These are phyloP conservation scores for Calonectria multiphialidica DNA, from an alignment of 2,329 filamentous ascomycete species.

Conservation along the genomic window DNA sequence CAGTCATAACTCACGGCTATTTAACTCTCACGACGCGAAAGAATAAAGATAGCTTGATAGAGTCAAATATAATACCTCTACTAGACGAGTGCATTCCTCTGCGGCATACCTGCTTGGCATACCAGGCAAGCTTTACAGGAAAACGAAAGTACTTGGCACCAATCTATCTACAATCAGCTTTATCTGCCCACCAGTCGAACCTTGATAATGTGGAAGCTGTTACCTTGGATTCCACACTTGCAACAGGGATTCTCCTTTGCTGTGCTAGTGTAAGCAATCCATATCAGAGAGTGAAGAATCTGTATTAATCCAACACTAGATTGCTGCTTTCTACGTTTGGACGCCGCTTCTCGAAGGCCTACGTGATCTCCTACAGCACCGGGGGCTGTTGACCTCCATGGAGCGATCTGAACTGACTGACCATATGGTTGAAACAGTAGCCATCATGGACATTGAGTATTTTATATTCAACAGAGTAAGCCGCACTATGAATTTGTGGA, in stretches of 20 bases:
- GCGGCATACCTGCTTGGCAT: not conserved
- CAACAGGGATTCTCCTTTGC: slow-evolving; percentile 5
- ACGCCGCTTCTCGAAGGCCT: slow-evolving; percentile 10
- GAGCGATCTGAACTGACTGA: not conserved
- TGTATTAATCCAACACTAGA: not conserved
- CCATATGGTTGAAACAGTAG: slow-evolving; percentile 8
- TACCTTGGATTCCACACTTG: not conserved
- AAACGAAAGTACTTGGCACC: not conserved
- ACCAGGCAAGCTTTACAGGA: slow-evolving; percentile 6
- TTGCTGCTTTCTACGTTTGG: slow-evolving; percentile 10
- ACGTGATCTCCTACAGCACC: not conserved
- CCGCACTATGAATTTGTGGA: not conserved
- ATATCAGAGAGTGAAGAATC: not conserved
- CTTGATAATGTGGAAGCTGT: not conserved
- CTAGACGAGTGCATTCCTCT: not conserved
- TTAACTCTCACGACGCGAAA: slow-evolving; percentile 1
- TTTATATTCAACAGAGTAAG: slow-evolving; percentile 8
- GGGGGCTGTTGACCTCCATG: not conserved
- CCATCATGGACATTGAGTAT: slow-evolving; percentile 5
- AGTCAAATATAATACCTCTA: slow-evolving; percentile 1
- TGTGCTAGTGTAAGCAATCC: not conserved
- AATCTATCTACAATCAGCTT: not conserved
- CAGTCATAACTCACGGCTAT: not conserved
- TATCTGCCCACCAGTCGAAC: not conserved
- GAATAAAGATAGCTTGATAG: not conserved